Evolutionary conservation across 2,329 filamentous ascomycete species (phyloP).

Genomic region (Coleophoma cylindrospora): DNA sequence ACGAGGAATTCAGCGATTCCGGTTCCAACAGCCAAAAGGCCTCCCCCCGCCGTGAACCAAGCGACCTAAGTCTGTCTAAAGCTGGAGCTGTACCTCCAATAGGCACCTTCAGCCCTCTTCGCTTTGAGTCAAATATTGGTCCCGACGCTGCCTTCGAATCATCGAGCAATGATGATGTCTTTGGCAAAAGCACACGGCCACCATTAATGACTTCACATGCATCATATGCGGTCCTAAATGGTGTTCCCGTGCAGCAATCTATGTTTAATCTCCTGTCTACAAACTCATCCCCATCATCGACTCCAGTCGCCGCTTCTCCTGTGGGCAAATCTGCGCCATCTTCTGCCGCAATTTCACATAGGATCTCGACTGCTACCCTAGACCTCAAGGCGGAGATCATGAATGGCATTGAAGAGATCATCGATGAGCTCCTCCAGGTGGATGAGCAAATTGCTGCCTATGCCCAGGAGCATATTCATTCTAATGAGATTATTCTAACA

Average conservation of each 20-base stretch:
- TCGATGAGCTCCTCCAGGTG: constrained; percentile 88
- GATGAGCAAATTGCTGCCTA: constrained; percentile 90
- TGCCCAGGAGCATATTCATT: constrained; percentile 87
- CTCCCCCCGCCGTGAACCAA: constrained; percentile 19
- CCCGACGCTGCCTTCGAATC: constrained; percentile 15
- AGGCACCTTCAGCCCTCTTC: constrained; percentile 16
- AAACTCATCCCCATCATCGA: constrained; percentile 46
- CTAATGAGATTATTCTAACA: constrained; percentile 87
- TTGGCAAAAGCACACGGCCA: constrained; percentile 40
- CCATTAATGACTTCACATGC: constrained; percentile 56
- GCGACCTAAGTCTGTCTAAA: constrained; percentile 9
- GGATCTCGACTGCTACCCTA: constrained; percentile 33
- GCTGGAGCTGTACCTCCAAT: constrained; percentile 9
- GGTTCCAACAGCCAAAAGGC: constrained; percentile 22
- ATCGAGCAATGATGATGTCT: constrained; percentile 17
- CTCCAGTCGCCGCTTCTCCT: constrained; percentile 45
- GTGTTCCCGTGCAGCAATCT: constrained; percentile 53
- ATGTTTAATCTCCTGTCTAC: constrained; percentile 87
- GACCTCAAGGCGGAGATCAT: constrained; percentile 87
- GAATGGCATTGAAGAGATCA: constrained; percentile 90
- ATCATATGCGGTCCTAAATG: constrained; percentile 54
- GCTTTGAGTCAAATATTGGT: constrained; percentile 20
- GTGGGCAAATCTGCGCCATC: constrained; percentile 27
- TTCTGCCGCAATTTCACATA: constrained; percentile 19
- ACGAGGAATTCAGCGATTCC: constrained; percentile 39